These are phyloP conservation scores for Symbiodinium natans DNA, from an alignment of 73 alveolate genomes.

Conservation along the genomic window DNA sequence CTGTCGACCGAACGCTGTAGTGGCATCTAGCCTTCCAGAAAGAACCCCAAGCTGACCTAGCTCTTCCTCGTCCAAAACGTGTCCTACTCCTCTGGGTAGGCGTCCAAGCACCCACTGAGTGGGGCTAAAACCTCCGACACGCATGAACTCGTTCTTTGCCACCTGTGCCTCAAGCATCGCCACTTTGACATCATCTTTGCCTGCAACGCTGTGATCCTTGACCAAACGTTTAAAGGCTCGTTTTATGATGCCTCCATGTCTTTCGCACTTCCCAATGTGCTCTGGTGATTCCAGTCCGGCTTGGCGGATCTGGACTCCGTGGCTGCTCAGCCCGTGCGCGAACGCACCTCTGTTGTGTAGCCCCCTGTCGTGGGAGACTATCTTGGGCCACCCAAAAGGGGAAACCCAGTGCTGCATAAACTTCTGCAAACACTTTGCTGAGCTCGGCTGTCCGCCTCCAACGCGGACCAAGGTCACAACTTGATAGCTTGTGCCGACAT, in stretches of 20 bases:
- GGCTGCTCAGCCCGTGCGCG: neutral
- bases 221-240: neutral
- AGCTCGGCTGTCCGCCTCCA: neutral
- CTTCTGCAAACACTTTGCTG: neutral
- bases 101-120: constrained; percentile 2
- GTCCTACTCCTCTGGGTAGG: neutral
- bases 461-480: neutral
- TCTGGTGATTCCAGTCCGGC: neutral
- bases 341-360: neutral
- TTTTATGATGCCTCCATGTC: constrained; percentile 7
- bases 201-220: neutral
- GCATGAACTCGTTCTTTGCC: neutral
- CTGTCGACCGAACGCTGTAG: neutral
- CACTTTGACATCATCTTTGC: neutral
- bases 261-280: neutral
- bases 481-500: neutral
- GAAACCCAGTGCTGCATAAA: neutral
- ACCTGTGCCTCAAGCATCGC: neutral
- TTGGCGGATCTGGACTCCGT: neutral
- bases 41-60: neutral
- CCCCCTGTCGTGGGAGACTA: neutral
- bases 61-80: neutral
- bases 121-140: neutral
- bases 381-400: neutral
- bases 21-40: neutral